Percentiles rank a stretch among this genome's conserved stretches.
Conservation (phyloP, 768 basidiomycete species). For the Kwoniella europaea region DNA sequence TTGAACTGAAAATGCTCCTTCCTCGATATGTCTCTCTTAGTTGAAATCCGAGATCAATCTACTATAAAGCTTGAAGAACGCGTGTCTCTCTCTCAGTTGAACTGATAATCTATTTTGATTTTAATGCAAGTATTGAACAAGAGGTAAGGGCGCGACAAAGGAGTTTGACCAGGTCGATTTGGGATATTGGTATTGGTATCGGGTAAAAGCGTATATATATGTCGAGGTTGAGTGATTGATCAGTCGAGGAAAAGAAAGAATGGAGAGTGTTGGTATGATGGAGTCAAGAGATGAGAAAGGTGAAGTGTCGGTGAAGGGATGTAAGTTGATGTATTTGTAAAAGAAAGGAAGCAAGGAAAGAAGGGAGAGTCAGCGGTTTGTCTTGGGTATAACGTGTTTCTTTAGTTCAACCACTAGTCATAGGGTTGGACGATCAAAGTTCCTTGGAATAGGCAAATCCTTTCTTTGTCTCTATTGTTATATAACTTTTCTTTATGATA, state of each 20-base stretch:
- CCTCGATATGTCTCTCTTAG: neutral
- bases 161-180: neutral
- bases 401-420: conserved; percentile 4
- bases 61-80: neutral
- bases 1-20: neutral
- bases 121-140: neutral
- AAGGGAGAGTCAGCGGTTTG: conserved; percentile 6
- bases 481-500: neutral
- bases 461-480: neutral
- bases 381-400: conserved; percentile 3
- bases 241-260: conserved; percentile 3
- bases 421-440: conserved; percentile 2
- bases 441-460: neutral
- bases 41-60: neutral
- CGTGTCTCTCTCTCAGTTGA: conserved; percentile 1
- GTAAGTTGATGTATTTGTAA: neutral
- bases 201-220: neutral
- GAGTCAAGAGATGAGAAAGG: neutral
- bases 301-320: conserved; percentile 9
- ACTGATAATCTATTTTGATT: neutral
- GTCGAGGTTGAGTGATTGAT: neutral
- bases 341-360: conserved; percentile 2
- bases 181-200: neutral
- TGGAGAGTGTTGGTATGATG: neutral
- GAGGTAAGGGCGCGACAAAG: conserved; percentile 4